Base-by-base conservation (phyloP, 31 red algal species). In the Porphyra umbilicalis region DNA sequence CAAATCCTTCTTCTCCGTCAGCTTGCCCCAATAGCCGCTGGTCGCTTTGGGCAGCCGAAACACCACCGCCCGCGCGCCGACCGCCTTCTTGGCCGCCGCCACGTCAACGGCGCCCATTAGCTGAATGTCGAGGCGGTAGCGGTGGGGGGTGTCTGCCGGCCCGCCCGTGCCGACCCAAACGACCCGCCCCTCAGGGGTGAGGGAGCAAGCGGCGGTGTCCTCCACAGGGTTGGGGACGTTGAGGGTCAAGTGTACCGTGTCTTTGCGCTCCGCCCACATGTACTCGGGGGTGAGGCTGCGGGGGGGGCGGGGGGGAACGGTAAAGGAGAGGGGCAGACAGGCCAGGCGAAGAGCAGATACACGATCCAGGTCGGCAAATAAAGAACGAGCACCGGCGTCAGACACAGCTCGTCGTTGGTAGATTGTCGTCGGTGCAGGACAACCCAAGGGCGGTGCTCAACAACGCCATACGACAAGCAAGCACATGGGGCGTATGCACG, bases 241-340 rank as follows among this genome's bases (percentile, higher is more conserved):
- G 44, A 98, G 82, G 38, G 96, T 98, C 30, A 98, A 75, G 79
- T 82, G 95, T 1, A 98, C 68, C 76, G 88, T 88, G 86, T 98
- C 96, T 79, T 98, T 98, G 35, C 91, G 87, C 81, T 98, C 93
- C 38, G 96, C 96, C 96, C 96, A 98, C 18, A 92, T 82, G 86
- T 92, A 98, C 77, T 98, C 96, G 9, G 96, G 96, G 10, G 86
- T 93, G 18, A 88, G 78, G 3, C 57, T 71, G 57, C 16, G 4
- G 57, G 25, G 25, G 57, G 57, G 14, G 18, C 4, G 25, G 42
- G 14, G 8, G 42, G 8, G 10, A 9, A 9, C 14, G 42, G 42
- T n/a, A n/a, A n/a, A n/a, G 57, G 20, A 25, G 25, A 29, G 57
- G 57, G 9, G 7, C 38, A 39, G 6, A 39, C 7, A 9, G 38